phyloP scores from a whole-genome alignment of 257 asterid genomes.

The Capsicum pubescens region DNA sequence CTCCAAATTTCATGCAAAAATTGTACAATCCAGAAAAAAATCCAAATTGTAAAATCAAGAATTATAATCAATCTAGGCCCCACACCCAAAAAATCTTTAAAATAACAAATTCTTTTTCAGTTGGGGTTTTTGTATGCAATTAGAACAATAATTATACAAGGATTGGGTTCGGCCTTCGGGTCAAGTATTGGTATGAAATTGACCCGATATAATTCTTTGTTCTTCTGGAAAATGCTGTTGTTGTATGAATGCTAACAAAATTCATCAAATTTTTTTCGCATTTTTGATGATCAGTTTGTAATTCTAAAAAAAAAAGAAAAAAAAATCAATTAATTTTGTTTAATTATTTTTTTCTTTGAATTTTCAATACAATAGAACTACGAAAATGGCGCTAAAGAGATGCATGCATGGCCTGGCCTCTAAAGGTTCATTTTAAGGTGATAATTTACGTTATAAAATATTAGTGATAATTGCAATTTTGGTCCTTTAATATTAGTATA shows the following conservation, averaged over 20 bases:
- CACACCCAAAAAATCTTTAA: slow-evolving; percentile 13
- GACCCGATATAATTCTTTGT: slow-evolving; percentile 53
- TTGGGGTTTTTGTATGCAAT: slow-evolving; percentile 37
- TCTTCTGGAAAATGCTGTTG: slow-evolving; percentile 21
- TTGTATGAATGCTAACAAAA: slow-evolving; percentile 38
- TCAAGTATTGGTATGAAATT: slow-evolving; percentile 59
- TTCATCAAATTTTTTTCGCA: neutral
- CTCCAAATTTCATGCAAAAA: slow-evolving; percentile 32
- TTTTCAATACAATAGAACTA: too few relatives aligned
- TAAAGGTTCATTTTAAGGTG: too few relatives aligned
- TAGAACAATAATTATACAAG: slow-evolving; percentile 48
- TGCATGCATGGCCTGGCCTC: too few relatives aligned
- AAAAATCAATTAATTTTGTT: too few relatives aligned
- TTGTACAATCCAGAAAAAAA: slow-evolving; percentile 1
- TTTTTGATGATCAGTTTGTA: slow-evolving; percentile 7
- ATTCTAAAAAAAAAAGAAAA: neutral
- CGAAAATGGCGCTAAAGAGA: too few relatives aligned
- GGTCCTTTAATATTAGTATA: too few relatives aligned
- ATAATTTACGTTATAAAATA: too few relatives aligned
- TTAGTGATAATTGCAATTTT: too few relatives aligned
- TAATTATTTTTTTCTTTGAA: too few relatives aligned
- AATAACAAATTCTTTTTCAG: neutral
- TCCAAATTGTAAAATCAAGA: slow-evolving; percentile 1
- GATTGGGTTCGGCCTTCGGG: slow-evolving; percentile 39
- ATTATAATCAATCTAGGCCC: slow-evolving; percentile 6